Conservation (phyloP, 2,329 filamentous ascomycete genomes). For the Verticillium longisporum region DNA sequence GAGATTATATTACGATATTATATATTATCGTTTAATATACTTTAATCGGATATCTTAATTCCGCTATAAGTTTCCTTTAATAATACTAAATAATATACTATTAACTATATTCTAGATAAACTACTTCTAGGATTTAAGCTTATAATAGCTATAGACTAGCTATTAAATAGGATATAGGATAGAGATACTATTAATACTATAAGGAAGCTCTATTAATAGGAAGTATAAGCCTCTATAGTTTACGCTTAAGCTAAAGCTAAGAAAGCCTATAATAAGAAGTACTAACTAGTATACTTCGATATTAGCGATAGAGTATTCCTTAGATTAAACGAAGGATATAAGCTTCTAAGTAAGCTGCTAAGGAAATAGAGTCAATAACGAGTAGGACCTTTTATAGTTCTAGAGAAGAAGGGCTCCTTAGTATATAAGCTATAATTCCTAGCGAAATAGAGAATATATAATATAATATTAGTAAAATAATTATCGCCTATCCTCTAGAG, state of each 20-base stretch:
- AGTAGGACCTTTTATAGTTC: not conserved
- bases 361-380: not conserved
- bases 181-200: not conserved
- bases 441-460: not conserved
- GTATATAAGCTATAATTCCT: not conserved
- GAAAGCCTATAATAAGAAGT: not conserved
- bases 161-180: not conserved
- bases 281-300: not conserved
- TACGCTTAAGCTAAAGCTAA: not conserved
- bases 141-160: not conserved
- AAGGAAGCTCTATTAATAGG: not conserved
- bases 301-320: not conserved
- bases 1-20: not conserved
- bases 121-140: not conserved
- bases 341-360: not conserved
- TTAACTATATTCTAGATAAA: not conserved
- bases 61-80: not conserved
- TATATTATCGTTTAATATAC: not conserved
- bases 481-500: not conserved
- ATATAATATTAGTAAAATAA: not conserved
- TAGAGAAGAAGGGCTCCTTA: not conserved
- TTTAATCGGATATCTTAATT: not conserved
- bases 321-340: not conserved
- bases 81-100: not conserved
- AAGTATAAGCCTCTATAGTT: not conserved